Conservation (phyloP, 306 rosid species). For the Gleditsia sinensis region DNA sequence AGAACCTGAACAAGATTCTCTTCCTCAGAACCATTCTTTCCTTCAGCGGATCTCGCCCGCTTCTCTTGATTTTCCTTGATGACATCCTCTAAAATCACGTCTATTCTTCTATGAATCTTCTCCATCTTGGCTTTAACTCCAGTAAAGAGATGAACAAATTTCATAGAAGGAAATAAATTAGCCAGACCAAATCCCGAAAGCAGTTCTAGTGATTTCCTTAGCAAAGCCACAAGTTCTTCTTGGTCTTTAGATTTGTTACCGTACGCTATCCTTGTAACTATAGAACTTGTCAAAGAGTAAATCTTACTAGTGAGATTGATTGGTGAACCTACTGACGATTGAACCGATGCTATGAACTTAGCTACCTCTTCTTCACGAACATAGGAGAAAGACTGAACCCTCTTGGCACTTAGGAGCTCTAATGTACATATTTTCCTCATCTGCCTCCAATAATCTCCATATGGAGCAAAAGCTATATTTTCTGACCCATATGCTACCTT, state of each 20-base stretch:
- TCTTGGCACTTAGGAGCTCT: constrained; percentile 34
- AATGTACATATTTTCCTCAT: constrained; percentile 30
- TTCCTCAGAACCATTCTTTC: no score
- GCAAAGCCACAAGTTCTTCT: background rate
- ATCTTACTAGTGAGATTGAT: background rate
- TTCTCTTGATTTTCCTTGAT: no score
- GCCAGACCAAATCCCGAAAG: no score
- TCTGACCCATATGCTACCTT: background rate
- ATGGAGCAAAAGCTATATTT: constrained; percentile 24
- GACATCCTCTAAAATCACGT: no score
- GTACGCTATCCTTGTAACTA: background rate
- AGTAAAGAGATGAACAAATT: no score
- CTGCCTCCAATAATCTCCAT: constrained; percentile 41
- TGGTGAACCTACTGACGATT: background rate
- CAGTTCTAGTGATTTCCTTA: background rate
- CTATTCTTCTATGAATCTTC: no score
- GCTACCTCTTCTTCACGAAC: constrained; percentile 38
- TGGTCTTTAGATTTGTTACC: background rate
- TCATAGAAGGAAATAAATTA: no score
- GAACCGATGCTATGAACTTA: background rate
- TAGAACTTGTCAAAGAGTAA: background rate
- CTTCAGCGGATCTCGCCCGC: no score
- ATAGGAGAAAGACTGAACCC: constrained; percentile 31
- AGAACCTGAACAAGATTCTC: no score
- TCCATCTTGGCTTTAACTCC: no score